Evolutionary conservation across 768 basidiomycete genomes (phyloP).

Genomic region (Kondoa subrosea): DNA sequence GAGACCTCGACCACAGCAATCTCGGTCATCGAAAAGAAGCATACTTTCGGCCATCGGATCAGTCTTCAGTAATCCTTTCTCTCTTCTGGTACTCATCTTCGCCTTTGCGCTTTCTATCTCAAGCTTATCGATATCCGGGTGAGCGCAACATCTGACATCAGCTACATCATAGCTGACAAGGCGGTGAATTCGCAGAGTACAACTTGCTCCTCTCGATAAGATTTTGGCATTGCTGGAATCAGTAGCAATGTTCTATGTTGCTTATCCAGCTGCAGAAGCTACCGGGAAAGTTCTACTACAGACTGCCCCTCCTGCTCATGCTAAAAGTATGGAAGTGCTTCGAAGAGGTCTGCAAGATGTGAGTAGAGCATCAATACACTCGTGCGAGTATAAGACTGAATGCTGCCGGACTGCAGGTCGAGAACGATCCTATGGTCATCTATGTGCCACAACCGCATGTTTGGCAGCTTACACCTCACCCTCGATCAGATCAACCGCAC

Average conservation of each 20-base stretch:
- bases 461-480: conserved; percentile 58
- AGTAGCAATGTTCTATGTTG: conserved; percentile 58
- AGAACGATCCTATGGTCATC: conserved; percentile 63
- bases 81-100: conserved; percentile 47
- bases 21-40: conserved; percentile 4
- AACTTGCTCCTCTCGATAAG: conserved; percentile 49
- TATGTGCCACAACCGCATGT: conserved; percentile 73
- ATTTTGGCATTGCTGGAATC: conserved; percentile 62
- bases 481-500: conserved; percentile 22
- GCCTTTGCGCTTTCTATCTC: conserved; percentile 43
- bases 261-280: conserved; percentile 65
- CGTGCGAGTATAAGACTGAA: conserved; percentile 14
- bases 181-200: conserved; percentile 17
- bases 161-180: not conserved
- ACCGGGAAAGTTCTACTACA: conserved; percentile 77
- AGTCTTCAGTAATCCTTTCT: conserved; percentile 58
- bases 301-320: conserved; percentile 47
- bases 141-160: conserved; percentile 29
- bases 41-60: not conserved
- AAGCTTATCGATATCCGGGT: conserved; percentile 44
- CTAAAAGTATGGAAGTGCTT: conserved; percentile 62
- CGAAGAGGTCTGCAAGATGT: conserved; percentile 68
- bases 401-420: conserved; percentile 41
- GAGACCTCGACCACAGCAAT: not conserved
- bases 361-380: conserved; percentile 25